Conservation (phyloP, 1,139 yeast genomes). For the Blastobotrys serpentis region DNA sequence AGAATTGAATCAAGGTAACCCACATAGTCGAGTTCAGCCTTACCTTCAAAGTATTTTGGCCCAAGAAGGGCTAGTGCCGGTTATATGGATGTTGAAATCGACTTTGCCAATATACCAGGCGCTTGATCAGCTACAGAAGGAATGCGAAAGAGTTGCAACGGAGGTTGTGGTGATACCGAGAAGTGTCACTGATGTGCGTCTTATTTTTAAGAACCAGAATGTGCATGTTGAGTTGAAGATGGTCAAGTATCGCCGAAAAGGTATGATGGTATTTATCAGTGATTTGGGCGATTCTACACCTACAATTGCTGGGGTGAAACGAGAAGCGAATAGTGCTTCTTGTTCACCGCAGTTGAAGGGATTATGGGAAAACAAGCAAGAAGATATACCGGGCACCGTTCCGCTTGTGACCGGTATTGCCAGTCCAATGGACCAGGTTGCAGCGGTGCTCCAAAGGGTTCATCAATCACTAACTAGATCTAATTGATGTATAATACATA, state of each 20-base stretch:
- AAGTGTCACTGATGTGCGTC: constrained; percentile 23
- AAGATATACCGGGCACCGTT: constrained; percentile 24
- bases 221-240: constrained; percentile 12
- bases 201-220: constrained; percentile 16
- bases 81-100: constrained; percentile 31
- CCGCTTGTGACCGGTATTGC: constrained; percentile 33
- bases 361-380: constrained; percentile 15
- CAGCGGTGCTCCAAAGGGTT: constrained; percentile 15
- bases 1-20: constrained; percentile 26
- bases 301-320: constrained; percentile 9
- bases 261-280: constrained; percentile 13
- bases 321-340: constrained; percentile 7
- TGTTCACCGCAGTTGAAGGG: constrained; percentile 12
- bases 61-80: constrained; percentile 31
- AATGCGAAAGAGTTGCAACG: constrained; percentile 4
- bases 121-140: constrained; percentile 22
- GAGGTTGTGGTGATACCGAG: constrained; percentile 19
- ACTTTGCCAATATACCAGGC: constrained; percentile 33
- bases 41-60: constrained; percentile 29
- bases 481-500: constrained; percentile 5
- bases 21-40: constrained; percentile 29
- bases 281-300: constrained; percentile 11
- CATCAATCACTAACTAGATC: constrained; percentile 9
- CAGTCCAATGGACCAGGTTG: constrained; percentile 27
- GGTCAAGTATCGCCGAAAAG: constrained; percentile 7